Evolutionary conservation across 2,329 filamentous ascomycete species (phyloP), one percentile per base, ranked within the genome.

Genomic region (Alternaria longipes): DNA sequence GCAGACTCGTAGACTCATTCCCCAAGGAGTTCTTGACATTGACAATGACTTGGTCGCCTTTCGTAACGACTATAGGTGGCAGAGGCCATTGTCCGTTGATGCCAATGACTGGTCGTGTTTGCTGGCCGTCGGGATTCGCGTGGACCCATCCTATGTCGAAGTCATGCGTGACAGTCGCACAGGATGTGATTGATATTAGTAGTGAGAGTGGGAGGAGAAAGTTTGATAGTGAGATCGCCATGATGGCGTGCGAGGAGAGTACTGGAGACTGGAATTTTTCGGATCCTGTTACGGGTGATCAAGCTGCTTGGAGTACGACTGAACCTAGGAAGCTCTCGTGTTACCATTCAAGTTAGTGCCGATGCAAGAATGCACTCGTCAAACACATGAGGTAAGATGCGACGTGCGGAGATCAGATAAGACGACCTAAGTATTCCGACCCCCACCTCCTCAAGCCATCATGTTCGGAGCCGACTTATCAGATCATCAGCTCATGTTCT

Each of bases 71-170:
- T 46, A 95, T 86, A 45, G 91, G 77, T 6, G 91, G 91, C 0
- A 91, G 85, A 0, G 92, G 92, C 77, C 91, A 93, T 72, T 90
- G 83, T 36, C 88, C 88, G 72, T 94, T 93, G 78, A 93, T 91
- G 38, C 89, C 86, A 54, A 93, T 85, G n/a, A 81, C 79, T 3
- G 82, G 79, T n/a, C 85, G 80, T 26, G 79, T 80, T 22, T 72
- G 65, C 59, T 82, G 71, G n/a, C 83, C 84, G 74, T 87, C 85
- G 9, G 86, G 86, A 64, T 86, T 86, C 16, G 84, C 83, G 46
- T 74, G 81, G 5, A 85, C 81, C 85, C 86, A 87, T 14, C 79
- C 82, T 64, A 87, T 78, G 64, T 87, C 83, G 69, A 83, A 87
- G 65, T 86, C 78, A 62, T 83, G 82, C 24, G 77, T 81, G 49